Conservation (phyloP, 2,329 filamentous ascomycete genomes). For the Ophiostoma ips region DNA sequence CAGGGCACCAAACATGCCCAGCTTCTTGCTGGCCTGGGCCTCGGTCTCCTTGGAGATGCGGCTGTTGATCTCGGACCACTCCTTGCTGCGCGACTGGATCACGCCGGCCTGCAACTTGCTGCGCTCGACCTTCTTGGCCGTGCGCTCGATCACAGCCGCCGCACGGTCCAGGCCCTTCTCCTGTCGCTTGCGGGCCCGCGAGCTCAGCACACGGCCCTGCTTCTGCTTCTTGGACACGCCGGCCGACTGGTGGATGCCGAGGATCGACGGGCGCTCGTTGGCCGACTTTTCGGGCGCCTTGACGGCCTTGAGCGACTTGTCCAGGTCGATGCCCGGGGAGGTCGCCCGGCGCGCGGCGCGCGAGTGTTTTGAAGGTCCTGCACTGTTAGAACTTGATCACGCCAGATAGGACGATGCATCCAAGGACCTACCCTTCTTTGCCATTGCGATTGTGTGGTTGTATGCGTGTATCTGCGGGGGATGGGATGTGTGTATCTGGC, state of each 20-base stretch:
- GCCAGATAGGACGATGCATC: neutral
- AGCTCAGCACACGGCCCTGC: conserved; percentile 40
- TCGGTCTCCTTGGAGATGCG: neutral
- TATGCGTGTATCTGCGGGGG: neutral
- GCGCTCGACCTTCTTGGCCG: conserved; percentile 38
- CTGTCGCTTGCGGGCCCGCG: conserved; percentile 39
- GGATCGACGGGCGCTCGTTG: conserved; percentile 47
- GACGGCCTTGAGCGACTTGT: conserved; percentile 54
- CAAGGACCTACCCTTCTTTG: neutral
- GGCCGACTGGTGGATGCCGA: conserved; percentile 51
- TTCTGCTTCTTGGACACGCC: conserved; percentile 57
- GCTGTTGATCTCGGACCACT: conserved; percentile 45
- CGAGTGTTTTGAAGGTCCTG: conserved; percentile 54
- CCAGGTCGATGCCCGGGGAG: conserved; percentile 54
- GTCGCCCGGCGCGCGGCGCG: conserved; percentile 60
- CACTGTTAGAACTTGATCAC: neutral
- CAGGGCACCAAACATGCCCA: conserved; percentile 8
- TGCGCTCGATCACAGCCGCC: conserved; percentile 45
- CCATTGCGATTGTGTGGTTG: neutral
- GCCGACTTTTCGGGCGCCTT: conserved; percentile 34
- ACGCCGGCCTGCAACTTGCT: conserved; percentile 35
- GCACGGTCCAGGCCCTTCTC: conserved; percentile 45
- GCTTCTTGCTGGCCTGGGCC: conserved; percentile 4
- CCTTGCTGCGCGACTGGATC: conserved; percentile 35
- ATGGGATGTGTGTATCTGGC: too few species aligned